Conservation (phyloP, 2,329 filamentous ascomycete genomes). For the Chrysoporthe cubensis region DNA sequence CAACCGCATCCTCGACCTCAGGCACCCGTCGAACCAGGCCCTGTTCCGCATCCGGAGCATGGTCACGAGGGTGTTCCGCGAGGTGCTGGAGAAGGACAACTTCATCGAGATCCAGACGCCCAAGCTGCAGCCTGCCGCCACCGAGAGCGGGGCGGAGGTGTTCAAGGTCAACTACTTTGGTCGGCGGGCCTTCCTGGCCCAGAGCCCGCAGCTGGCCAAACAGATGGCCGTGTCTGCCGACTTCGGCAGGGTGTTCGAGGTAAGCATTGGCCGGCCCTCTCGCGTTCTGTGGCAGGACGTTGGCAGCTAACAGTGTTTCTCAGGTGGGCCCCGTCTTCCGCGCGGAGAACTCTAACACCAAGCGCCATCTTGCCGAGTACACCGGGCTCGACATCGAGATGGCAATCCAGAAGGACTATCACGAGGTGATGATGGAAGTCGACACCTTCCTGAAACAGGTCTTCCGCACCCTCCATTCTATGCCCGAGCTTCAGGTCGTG, state of each 20-base stretch:
- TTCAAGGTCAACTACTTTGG: constrained; percentile 94
- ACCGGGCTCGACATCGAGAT: constrained; percentile 93
- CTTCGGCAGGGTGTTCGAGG: constrained; percentile 84
- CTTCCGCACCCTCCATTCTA: constrained; percentile 64
- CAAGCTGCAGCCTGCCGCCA: constrained; percentile 87
- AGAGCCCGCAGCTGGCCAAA: constrained; percentile 90
- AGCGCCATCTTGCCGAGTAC: constrained; percentile 92
- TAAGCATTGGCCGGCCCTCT: constrained; percentile 34
- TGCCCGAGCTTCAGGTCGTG: constrained; percentile 75
- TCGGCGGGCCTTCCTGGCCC: constrained; percentile 82
- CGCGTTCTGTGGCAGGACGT: not conserved
- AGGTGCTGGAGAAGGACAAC: constrained; percentile 71
- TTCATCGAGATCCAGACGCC: constrained; percentile 96
- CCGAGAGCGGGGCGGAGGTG: constrained; percentile 88
- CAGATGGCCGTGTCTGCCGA: constrained; percentile 92
- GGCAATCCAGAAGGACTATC: constrained; percentile 86
- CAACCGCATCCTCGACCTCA: constrained; percentile 81
- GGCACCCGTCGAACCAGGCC: constrained; percentile 83
- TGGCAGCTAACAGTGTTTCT: constrained; percentile 5
- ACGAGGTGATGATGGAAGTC: constrained; percentile 80
- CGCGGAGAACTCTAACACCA: constrained; percentile 94
- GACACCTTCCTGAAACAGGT: constrained; percentile 76
- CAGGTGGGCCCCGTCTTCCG: constrained; percentile 83
- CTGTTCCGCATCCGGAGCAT: constrained; percentile 87
- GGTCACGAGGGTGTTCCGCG: constrained; percentile 79